Evolutionary conservation across 768 basidiomycete species (phyloP).

Genomic region (Trametes gibbosa): DNA sequence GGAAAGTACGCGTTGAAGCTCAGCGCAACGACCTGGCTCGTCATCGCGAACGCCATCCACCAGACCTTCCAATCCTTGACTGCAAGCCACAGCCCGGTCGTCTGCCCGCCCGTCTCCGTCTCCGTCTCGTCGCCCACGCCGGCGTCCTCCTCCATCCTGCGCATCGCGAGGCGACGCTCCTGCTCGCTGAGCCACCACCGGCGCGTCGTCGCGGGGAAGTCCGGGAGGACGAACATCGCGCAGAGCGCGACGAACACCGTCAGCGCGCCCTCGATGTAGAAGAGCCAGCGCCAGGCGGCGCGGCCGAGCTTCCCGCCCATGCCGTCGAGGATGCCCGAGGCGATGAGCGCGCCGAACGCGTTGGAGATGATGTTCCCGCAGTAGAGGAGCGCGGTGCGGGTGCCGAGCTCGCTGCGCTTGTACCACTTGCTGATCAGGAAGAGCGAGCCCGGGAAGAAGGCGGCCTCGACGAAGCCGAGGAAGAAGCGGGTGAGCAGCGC

Average conservation of each 20-base stretch:
- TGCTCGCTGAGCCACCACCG: slow-evolving; percentile 56
- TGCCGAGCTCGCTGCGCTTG: slow-evolving; percentile 65
- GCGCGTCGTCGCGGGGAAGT: slow-evolving; percentile 60
- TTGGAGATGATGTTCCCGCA: slow-evolving; percentile 78
- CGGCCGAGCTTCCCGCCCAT: slow-evolving; percentile 70
- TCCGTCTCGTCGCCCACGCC: slow-evolving; percentile 51
- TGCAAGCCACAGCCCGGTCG: slow-evolving; percentile 54
- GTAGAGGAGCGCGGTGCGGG: slow-evolving; percentile 63
- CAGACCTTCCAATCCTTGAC: slow-evolving; percentile 81
- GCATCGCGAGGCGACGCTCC: slow-evolving; percentile 54
- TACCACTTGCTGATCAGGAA: slow-evolving; percentile 72
- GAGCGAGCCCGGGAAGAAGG: slow-evolving; percentile 69
- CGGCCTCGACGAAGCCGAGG: slow-evolving; percentile 59
- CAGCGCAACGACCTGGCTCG: slow-evolving; percentile 57
- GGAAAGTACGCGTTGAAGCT: slow-evolving; percentile 84
- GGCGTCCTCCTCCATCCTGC: slow-evolving; percentile 63
- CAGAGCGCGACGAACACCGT: slow-evolving; percentile 52
- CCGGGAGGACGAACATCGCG: slow-evolving; percentile 66
- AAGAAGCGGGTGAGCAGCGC: slow-evolving; percentile 72
- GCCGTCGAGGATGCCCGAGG: slow-evolving; percentile 67
- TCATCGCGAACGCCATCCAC: slow-evolving; percentile 68
- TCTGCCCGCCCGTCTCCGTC: slow-evolving; percentile 35
- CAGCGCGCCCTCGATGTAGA: slow-evolving; percentile 63
- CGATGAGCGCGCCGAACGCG: slow-evolving; percentile 78
- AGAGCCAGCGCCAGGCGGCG: slow-evolving; percentile 71